These are phyloP conservation scores for Verticillium alfalfae DNA, from an alignment of 2,329 filamentous ascomycete species.

Conservation along the genomic window DNA sequence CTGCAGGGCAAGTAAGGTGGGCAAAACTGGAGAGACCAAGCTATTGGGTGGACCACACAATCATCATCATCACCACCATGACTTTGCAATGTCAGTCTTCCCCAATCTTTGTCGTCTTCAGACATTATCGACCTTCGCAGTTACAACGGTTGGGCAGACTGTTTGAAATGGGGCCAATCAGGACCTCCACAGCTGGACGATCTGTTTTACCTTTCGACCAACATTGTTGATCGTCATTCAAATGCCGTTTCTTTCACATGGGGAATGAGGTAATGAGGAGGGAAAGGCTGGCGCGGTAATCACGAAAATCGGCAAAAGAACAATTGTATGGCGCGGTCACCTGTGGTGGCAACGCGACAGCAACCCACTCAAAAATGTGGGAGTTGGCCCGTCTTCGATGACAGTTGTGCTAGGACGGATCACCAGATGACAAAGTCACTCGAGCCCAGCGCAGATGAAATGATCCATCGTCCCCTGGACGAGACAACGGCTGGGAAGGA, in stretches of 20 bases:
- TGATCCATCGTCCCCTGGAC: not conserved
- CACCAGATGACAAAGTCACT: not conserved
- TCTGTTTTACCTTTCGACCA: not conserved
- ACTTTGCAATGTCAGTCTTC: not conserved
- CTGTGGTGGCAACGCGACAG: not conserved
- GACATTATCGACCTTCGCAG: not conserved
- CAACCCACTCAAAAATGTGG: not conserved
- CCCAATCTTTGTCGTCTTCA: not conserved
- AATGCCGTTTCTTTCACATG: not conserved
- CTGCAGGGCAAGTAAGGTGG: not conserved
- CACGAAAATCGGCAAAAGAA: not conserved
- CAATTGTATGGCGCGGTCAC: not conserved
- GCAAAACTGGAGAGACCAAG: not conserved
- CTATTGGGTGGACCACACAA: not conserved
- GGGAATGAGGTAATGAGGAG: not conserved
- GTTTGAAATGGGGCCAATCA: not conserved
- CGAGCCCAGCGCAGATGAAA: not conserved
- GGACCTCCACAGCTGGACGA: not conserved
- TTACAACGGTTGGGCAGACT: not conserved
- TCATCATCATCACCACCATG: not conserved
- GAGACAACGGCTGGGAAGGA: not conserved
- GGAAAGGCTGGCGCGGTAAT: not conserved
- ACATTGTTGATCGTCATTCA: not conserved
- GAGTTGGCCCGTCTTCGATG: too few species aligned
- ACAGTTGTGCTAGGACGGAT: not conserved